Conservation (phyloP, 345 rosid species). For the Brassica juncea region DNA sequence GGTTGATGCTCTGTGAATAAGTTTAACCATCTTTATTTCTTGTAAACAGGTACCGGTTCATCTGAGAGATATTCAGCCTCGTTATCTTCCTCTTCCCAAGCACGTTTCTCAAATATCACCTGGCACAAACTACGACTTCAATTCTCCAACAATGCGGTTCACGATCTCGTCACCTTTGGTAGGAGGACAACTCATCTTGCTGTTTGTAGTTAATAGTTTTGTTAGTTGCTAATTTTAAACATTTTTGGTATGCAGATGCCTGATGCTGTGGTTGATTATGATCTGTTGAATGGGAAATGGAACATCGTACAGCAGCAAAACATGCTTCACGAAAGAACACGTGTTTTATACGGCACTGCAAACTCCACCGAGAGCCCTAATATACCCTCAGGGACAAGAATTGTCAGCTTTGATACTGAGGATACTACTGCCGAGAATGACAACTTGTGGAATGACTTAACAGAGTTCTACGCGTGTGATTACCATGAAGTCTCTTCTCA, state of each 20-base stretch:
- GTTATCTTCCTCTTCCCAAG: slow-evolving; percentile 81
- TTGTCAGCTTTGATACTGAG: slow-evolving; percentile 42
- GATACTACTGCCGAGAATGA: slow-evolving; percentile 50
- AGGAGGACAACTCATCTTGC: slow-evolving; percentile 30
- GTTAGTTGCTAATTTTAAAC: slow-evolving; percentile 3
- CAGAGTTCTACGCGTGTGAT: slow-evolving; percentile 89
- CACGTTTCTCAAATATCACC: slow-evolving; percentile 71
- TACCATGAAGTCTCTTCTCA: slow-evolving; percentile 60
- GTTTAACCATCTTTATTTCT: slow-evolving; percentile 1
- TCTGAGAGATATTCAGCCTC: slow-evolving; percentile 68
- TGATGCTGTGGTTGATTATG: slow-evolving; percentile 92
- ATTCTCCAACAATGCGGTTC: slow-evolving; percentile 79
- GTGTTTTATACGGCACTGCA: slow-evolving; percentile 73
- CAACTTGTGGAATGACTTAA: slow-evolving; percentile 89
- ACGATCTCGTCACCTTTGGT: slow-evolving; percentile 93
- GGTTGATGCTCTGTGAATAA: slow-evolving; percentile 15
- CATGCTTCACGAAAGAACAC: slow-evolving; percentile 89
- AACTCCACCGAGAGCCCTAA: slow-evolving; percentile 47
- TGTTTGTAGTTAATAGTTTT: not conserved
- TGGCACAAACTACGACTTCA: slow-evolving; percentile 85
- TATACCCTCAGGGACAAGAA: slow-evolving; percentile 42
- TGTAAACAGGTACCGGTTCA: slow-evolving; percentile 51
- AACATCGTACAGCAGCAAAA: slow-evolving; percentile 91
- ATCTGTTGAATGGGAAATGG: slow-evolving; percentile 80
- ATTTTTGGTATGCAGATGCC: slow-evolving; percentile 65